Conservation (phyloP, 75 land plant genomes). For the Picea sitchensis region DNA sequence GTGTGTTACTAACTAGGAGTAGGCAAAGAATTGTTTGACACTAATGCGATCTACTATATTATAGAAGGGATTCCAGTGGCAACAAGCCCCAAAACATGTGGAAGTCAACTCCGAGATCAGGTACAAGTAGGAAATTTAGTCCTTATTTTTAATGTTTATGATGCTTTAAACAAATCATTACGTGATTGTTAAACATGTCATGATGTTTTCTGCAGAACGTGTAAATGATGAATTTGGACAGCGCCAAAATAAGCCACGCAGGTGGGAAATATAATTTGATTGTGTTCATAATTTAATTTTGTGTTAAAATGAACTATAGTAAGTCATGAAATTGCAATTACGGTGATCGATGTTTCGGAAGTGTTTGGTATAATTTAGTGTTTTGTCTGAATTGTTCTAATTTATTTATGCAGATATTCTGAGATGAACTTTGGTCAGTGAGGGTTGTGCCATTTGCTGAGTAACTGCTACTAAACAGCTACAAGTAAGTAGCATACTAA, state of each 20-base stretch:
- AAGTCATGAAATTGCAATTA: background rate
- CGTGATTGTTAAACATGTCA: background rate
- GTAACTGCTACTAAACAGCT: conserved; percentile 21
- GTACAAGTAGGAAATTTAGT: background rate
- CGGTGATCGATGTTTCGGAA: background rate
- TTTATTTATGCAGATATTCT: conserved; percentile 53
- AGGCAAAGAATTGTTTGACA: background rate
- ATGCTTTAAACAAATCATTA: background rate
- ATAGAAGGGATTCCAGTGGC: conserved; percentile 7
- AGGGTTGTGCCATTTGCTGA: conserved; percentile 16
- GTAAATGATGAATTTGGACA: conserved; percentile 58
- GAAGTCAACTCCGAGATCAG: conserved; percentile 15
- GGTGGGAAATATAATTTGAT: conserved; percentile 20
- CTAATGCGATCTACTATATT: background rate
- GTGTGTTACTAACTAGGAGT: background rate
- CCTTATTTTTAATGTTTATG: background rate
- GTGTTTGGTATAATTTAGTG: background rate
- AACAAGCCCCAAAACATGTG: conserved; percentile 1
- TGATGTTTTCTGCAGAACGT: conserved; percentile 24
- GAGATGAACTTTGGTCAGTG: conserved; percentile 79
- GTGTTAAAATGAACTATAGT: background rate
- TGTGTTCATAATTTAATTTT: background rate
- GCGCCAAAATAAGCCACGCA: conserved; percentile 70
- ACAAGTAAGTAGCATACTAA: conserved; percentile 11
- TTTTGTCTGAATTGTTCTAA: conserved; percentile 21